phyloP scores from a whole-genome alignment of 2,329 filamentous ascomycete genomes.

The Albifimbria verrucaria region DNA sequence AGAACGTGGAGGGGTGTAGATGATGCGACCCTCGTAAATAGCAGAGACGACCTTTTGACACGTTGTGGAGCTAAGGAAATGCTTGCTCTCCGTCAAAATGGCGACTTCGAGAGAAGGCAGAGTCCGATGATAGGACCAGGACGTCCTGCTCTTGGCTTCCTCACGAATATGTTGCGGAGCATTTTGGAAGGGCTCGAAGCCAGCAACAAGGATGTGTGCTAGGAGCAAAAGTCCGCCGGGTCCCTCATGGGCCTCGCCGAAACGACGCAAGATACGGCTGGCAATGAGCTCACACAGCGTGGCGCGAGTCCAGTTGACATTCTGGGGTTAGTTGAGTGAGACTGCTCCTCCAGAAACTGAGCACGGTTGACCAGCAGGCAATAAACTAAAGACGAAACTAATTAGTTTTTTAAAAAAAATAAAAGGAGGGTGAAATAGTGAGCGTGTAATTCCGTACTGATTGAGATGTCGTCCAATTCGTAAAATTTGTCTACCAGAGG shows the following conservation, averaged over 20 bases:
- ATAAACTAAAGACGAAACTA: constrained; percentile 56
- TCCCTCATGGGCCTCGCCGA: constrained; percentile 73
- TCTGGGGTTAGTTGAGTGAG: constrained; percentile 72
- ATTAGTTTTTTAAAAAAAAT: constrained; percentile 4
- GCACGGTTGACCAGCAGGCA: constrained; percentile 79
- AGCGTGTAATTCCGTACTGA: constrained; percentile 58
- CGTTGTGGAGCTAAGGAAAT: constrained; percentile 72
- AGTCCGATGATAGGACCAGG: constrained; percentile 52
- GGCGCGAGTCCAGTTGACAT: constrained; percentile 74
- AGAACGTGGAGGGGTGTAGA: constrained; percentile 81
- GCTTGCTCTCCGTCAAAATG: constrained; percentile 77
- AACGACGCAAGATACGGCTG: constrained; percentile 71
- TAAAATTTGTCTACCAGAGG: constrained; percentile 83
- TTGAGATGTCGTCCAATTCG: constrained; percentile 73
- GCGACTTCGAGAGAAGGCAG: constrained; percentile 79
- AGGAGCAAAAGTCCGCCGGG: constrained; percentile 68
- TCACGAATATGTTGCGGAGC: constrained; percentile 65
- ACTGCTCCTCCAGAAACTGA: constrained; percentile 76
- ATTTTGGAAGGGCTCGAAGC: constrained; percentile 83
- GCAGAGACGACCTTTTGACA: constrained; percentile 80
- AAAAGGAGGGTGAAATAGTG: background rate
- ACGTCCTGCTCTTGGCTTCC: constrained; percentile 49
- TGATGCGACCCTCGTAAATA: constrained; percentile 75
- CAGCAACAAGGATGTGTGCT: constrained; percentile 76
- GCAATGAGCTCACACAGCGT: constrained; percentile 79